Base-by-base conservation (phyloP, 257 asterid species). In the Coffea eugenioides region DNA sequence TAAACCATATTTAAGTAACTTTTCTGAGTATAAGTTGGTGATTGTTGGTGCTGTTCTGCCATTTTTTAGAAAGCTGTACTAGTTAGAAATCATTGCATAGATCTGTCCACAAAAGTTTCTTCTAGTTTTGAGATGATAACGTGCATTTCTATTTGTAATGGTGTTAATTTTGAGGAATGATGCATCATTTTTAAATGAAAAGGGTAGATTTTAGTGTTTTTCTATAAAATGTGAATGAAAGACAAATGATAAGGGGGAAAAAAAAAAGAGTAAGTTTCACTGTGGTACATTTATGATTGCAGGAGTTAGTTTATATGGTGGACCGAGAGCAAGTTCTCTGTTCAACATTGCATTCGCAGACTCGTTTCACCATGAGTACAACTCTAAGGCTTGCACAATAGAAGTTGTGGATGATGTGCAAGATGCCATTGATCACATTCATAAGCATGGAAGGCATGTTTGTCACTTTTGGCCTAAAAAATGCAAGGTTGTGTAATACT, bases 281-380 rank as follows among this genome's bases (percentile, higher is more conserved):
- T 2, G 11, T 21, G 7, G 43, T 20, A n/a, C 45, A 66, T 80
- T 49, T 11, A 34, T 66, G 51, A 51, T 73, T 77, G 79, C 84
- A 90, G 94, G 95, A 61, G 91, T 90, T 51, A 54, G 76, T 52
- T 78, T 89, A 36, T 86, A 84, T 46, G 95, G 95, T 12, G 95
- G 95, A 71, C 91, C 90, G 3, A 85, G 83, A 79, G 91, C 95
- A 62, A 82, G 89, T 65, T 51, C 92, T 4, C 34, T 71, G 49
- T 80, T 90, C 34, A 79, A 82, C 73, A 75, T 90, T 31, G 54
- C 84, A 12, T 73, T 71, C 71, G 88, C 80, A 27, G 83, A 78
- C 5, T 82, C 90, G 3, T 84, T 90, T 81, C 95, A 90, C 78
- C 89, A 82, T 15, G 95, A 90, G 83, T 90, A 90, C 83, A 85